phyloP scores from a whole-genome alignment of 164 flowering plant genomes.

The Aristolochia contorta region DNA sequence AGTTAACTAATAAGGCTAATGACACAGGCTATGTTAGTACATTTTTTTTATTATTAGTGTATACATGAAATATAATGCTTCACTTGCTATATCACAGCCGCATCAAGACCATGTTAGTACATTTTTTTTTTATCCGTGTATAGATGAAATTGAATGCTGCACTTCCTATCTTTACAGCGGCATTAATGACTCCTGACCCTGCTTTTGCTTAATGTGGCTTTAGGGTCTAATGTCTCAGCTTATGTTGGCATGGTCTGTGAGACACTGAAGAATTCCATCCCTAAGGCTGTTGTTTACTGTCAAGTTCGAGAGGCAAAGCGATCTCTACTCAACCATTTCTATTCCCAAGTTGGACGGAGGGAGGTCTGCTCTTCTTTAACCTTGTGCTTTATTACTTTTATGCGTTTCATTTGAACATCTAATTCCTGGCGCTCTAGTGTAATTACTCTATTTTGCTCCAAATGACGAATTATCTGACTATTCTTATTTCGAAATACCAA shows the following conservation, averaged over 20 bases:
- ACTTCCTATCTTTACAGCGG: not conserved
- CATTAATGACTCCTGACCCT: not conserved
- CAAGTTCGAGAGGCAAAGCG: conserved; percentile 90
- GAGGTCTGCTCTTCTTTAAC: conserved; percentile 40
- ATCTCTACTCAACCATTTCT: conserved; percentile 64
- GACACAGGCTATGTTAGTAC: not conserved
- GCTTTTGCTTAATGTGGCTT: conserved; percentile 4
- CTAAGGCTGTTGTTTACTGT: conserved; percentile 86
- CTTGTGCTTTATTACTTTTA: not conserved
- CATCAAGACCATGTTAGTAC: not conserved
- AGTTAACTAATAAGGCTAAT: too few species aligned
- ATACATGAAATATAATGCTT: not conserved
- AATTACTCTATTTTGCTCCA: not conserved
- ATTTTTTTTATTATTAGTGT: not conserved
- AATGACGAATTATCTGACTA: not conserved
- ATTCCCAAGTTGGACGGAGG: conserved; percentile 69
- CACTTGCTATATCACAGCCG: not conserved
- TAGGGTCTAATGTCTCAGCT: conserved; percentile 50
- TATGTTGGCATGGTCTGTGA: conserved; percentile 83
- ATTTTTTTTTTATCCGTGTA: too few species aligned
- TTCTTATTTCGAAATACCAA: not conserved
- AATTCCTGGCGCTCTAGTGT: not conserved
- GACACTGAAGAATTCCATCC: conserved; percentile 64
- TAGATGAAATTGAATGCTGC: not conserved
- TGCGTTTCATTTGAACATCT: not conserved